Evolutionary conservation across 192 early-diverging fungal genomes (phyloP), one percentile per base, ranked within the genome.

Genomic region (Entomortierella chlamydospora): DNA sequence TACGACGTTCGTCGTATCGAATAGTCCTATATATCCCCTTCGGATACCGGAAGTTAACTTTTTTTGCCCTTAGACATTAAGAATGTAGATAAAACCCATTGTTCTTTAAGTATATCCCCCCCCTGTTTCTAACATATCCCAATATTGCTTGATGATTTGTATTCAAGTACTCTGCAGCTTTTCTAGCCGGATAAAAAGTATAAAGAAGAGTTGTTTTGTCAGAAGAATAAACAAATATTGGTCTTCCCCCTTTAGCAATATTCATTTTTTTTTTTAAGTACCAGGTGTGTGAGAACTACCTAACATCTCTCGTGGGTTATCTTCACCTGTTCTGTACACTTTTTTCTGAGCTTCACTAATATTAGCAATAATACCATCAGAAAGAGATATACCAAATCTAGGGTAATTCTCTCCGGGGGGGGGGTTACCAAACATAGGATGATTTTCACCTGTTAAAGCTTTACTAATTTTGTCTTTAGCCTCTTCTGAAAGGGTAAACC

Each of bases 201-300:
- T 65, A 55, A 56, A 65, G 11, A 25, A 69, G 50, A 33, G 34
- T 43, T 25, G 17, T 37, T 29, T 69, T 37, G 10, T 37, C 34
- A 10, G 47, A 60, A 49, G 57, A 52, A 59, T 54, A 61, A 69
- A 70, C 57, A 70, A 17, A 43, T 53, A 42, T 29, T 34, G 47
- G n/a, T n/a, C n/a, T n/a, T n/a, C n/a, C 49, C 23, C 52, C 63
- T 56, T 65, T 65, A 55, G 64, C 53, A 29, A 55, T 37, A 65
- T 22, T 56, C 53, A 65, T 65, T 65, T 65, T 65, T 26, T 17
- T 23, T 65, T 33, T 29, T 42, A n/a, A n/a, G 39, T 55, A 4
- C 30, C 39, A 65, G 64, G 5, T 34, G 31, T 15, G 55, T 65
- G 52, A 54, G 37, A 39, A n/a, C 29, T 20, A 50, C 61, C 28